Evolutionary conservation across 345 rosid species (phyloP).

Genomic region (Moricandia arvensis): DNA sequence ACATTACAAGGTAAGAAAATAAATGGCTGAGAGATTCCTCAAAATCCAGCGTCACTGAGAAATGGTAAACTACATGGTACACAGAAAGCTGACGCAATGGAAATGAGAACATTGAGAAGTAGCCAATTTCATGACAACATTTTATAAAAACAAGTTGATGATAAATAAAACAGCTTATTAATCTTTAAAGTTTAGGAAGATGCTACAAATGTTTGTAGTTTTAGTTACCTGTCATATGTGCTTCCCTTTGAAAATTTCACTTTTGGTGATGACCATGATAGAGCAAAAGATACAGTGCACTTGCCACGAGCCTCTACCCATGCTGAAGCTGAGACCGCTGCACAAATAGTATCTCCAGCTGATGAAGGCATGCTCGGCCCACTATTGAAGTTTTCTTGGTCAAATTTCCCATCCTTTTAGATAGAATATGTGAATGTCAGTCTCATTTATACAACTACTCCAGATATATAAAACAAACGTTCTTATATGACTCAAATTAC

Average conservation of each 20-base stretch:
- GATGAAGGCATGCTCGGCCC: slow-evolving; percentile 79
- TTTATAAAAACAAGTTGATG: not conserved
- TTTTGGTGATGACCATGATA: slow-evolving; percentile 96
- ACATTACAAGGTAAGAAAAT: not conserved
- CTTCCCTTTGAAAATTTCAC: slow-evolving; percentile 88
- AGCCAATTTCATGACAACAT: not conserved
- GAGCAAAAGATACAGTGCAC: slow-evolving; percentile 88
- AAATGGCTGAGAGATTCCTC: too few species aligned
- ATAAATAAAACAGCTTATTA: slow-evolving; percentile 5
- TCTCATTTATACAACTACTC: slow-evolving; percentile 15
- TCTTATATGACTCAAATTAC: slow-evolving; percentile 12
- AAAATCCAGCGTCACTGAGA: too few species aligned
- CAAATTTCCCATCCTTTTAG: slow-evolving; percentile 78
- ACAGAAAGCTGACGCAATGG: not conserved
- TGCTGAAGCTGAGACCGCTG: slow-evolving; percentile 94
- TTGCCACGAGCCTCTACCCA: slow-evolving; percentile 99
- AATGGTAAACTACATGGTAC: too few species aligned
- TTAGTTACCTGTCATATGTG: slow-evolving; percentile 63
- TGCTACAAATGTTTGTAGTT: not conserved
- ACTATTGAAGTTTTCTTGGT: slow-evolving; percentile 58
- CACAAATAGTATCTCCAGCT: slow-evolving; percentile 78
- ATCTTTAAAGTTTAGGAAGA: not conserved
- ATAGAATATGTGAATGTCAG: slow-evolving; percentile 33
- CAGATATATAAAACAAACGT: slow-evolving; percentile 10
- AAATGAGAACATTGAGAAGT: not conserved